phyloP scores from a whole-genome alignment of 805 yeast genomes.

The Clavispora santaluciae region DNA sequence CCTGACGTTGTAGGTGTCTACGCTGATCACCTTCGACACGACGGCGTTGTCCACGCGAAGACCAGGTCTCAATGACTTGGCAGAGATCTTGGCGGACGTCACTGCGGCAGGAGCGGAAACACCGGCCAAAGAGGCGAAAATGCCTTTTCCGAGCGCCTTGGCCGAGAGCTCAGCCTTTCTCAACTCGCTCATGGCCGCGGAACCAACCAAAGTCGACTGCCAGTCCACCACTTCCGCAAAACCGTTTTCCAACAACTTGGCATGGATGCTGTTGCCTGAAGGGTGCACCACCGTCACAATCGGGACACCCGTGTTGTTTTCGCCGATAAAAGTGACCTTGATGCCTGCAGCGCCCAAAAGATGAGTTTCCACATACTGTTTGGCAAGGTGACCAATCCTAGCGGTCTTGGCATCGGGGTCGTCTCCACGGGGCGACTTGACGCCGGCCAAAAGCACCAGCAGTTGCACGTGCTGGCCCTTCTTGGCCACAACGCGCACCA shows the following conservation, averaged over 20 bases:
- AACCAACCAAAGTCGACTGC: conserved; percentile 69
- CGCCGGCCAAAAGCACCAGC: conserved; percentile 68
- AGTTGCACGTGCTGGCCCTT: conserved; percentile 50
- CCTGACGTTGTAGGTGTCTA: conserved; percentile 62
- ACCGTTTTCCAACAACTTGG: conserved; percentile 62
- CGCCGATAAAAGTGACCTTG: conserved; percentile 56
- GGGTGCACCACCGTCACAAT: conserved; percentile 62
- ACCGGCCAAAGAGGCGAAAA: conserved; percentile 45
- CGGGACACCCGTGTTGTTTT: conserved; percentile 55
- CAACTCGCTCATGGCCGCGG: conserved; percentile 53
- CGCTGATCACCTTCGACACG: conserved; percentile 57
- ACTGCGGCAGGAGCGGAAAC: conserved; percentile 12
- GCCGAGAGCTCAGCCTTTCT: conserved; percentile 66
- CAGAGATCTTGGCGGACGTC: conserved; percentile 8
- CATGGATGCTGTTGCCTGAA: conserved; percentile 68
- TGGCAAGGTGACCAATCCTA: conserved; percentile 56
- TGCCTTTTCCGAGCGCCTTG: conserved; percentile 49
- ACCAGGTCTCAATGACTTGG: conserved; percentile 38
- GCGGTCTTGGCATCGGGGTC: conserved; percentile 32
- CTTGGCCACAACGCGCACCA: conserved; percentile 50
- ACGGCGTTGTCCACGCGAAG: conserved; percentile 44
- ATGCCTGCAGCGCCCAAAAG: conserved; percentile 51
- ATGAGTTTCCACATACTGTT: conserved; percentile 56
- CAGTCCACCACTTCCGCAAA: conserved; percentile 73
- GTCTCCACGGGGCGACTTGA: conserved; percentile 66